Evolutionary conservation across 441 rosid genomes (phyloP).

Genomic region (Adansonia madagascariensis): DNA sequence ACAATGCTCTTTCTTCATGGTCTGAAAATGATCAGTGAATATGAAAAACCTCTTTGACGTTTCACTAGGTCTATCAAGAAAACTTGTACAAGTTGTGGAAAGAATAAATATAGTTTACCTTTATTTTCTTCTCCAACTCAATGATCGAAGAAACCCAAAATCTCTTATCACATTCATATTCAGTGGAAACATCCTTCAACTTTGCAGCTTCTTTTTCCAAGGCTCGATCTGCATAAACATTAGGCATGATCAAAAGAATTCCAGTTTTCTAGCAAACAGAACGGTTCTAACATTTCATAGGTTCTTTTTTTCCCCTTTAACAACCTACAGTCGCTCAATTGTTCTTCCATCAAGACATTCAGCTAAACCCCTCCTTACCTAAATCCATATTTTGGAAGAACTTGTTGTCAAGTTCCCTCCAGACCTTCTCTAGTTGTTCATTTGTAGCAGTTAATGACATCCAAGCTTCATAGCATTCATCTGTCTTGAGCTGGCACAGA

Average conservation of each 20-base stretch:
- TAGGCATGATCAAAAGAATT: conserved; percentile 8
- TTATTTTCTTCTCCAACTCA: conserved; percentile 32
- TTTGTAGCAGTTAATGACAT: conserved; percentile 81
- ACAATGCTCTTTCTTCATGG: conserved; percentile 75
- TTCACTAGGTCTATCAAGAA: not conserved
- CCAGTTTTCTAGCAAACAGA: conserved; percentile 4
- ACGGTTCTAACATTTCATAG: not conserved
- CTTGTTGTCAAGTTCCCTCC: conserved; percentile 83
- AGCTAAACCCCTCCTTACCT: conserved; percentile 12
- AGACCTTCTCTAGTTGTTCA: conserved; percentile 75
- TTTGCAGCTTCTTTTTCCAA: conserved; percentile 60
- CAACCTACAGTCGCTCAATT: not conserved
- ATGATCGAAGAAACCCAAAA: conserved; percentile 46
- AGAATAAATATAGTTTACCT: conserved; percentile 28
- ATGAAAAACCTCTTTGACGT: not conserved
- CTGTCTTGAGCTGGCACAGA: conserved; percentile 62
- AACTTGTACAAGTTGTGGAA: not conserved
- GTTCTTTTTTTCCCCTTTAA: not conserved
- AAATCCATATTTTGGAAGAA: conserved; percentile 41
- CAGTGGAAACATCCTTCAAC: conserved; percentile 55
- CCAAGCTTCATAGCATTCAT: conserved; percentile 96
- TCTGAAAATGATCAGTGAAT: conserved; percentile 42
- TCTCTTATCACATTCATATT: conserved; percentile 63
- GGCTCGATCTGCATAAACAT: conserved; percentile 52
- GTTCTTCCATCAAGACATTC: not conserved